Base-by-base conservation (phyloP, 371 early-diverging fungal genomes). In the Basidiobolus meristosporus region DNA sequence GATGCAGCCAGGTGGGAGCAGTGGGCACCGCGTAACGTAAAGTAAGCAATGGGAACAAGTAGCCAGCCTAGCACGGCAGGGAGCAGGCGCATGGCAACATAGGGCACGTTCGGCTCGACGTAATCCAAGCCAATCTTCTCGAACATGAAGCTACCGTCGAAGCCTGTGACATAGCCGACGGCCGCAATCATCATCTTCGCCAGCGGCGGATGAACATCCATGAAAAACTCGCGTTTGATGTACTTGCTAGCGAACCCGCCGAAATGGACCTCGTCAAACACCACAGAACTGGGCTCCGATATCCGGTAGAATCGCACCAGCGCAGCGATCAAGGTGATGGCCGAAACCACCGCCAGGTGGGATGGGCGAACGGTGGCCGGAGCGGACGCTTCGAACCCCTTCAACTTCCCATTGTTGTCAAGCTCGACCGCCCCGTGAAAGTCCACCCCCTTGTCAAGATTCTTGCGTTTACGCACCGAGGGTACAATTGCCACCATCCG, bases 131-230 rank as follows among this genome's bases (percentile, higher is more conserved):
- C 91, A 57, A 92, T 88, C 31, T 66, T 63, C 33, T 73, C 70
- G 50, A 95, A 93, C 36, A 81, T 70, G 57, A 87, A 93, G 26
- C 64, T 59, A 15, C 91, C 90, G 50, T 90, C 64, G 50, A 84
- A 89, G 3, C 92, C 90, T 26, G 67, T 65, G 10, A 81, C 30
- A 48, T 62, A 61, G 18, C 80, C 90, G 7, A 63, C 64, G 10
- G 70, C 54, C 2, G 96, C 89, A 38, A 93, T 77, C 49, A 99
- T 45, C 60, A 99, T 53, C 53, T 97, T 97, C 16, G 92, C 99
- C 23, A 99, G 64, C 3, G 95, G 95, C 31, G 96, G 96, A 52
- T 93, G 92, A 7, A 99, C 98, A 57, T 99, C 99, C 67, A 99
- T 92, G 63, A 84, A 98, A 65, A 90, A 98, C 36, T 70, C 62